Percentiles rank a stretch among this genome's conserved stretches.
These are phyloP conservation scores for Hippophae rhamnoides DNA, from an alignment of 306 rosid species.

Conservation along the genomic window DNA sequence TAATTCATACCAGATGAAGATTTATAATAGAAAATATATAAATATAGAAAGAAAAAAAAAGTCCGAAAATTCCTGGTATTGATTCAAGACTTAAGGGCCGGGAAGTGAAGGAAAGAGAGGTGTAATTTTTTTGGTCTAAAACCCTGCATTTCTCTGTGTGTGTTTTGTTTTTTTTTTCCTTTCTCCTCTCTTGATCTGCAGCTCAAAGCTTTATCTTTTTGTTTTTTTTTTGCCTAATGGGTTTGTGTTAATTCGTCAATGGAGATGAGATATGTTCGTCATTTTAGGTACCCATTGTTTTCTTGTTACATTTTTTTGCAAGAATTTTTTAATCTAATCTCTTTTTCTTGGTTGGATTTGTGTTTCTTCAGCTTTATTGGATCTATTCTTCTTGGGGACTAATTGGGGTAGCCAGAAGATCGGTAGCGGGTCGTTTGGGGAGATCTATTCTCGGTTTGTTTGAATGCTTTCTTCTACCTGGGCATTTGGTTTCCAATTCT, in stretches of 20 bases:
- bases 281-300: constrained; percentile 36
- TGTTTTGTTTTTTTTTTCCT: background rate
- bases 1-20: too few relatives aligned
- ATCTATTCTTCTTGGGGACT: background rate
- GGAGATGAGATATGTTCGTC: constrained; percentile 19
- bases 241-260: constrained; percentile 16
- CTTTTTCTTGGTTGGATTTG: background rate
- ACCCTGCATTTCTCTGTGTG: constrained; percentile 30
- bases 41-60: constrained; percentile 6
- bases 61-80: constrained; percentile 59
- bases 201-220: constrained; percentile 17
- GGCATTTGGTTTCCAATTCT: background rate
- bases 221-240: constrained; percentile 9
- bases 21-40: background rate
- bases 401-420: constrained; percentile 57
- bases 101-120: constrained; percentile 1
- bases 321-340: background rate
- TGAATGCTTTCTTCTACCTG: too few relatives aligned
- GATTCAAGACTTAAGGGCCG: constrained; percentile 36
- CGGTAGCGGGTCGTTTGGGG: constrained; percentile 98
- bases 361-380: background rate
- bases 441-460: constrained; percentile 77
- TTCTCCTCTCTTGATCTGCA: constrained; percentile 24
- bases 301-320: background rate
- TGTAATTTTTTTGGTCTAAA: constrained; percentile 32